These are phyloP conservation scores for Tulasnella sp. DNA, from an alignment of 768 basidiomycete genomes.

Conservation along the genomic window DNA sequence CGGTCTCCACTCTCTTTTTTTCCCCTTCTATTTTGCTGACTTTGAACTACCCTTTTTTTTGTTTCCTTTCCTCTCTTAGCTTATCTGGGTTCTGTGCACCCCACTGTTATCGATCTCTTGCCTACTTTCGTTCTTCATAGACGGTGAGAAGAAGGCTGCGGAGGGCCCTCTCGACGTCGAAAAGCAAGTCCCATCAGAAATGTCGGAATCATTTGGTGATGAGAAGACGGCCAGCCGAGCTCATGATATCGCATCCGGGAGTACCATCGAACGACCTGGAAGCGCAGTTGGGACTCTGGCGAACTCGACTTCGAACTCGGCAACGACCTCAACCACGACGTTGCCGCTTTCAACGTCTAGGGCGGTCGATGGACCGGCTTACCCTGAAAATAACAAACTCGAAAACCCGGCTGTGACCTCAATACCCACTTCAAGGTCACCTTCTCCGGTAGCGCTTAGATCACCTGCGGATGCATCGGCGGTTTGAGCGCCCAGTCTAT, in stretches of 20 bases:
- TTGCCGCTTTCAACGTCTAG: constrained; percentile 6
- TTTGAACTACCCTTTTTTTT: neutral
- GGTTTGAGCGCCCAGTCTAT: constrained; percentile 3
- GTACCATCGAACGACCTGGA: neutral
- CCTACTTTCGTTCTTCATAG: constrained; percentile 13
- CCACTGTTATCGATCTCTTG: constrained; percentile 32
- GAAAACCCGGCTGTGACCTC: neutral
- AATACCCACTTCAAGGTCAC: neutral
- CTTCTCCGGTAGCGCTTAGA: neutral
- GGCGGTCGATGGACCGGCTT: neutral
- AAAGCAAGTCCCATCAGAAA: neutral
- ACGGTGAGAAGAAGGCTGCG: neutral
- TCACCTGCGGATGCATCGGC: neutral
- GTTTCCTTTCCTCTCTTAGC: neutral
- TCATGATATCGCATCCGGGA: neutral
- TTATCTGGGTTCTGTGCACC: constrained; percentile 61
- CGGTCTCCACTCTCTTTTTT: neutral
- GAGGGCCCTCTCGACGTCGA: neutral
- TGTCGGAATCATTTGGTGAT: neutral
- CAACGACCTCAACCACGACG: constrained; percentile 3
- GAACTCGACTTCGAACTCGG: constrained; percentile 2
- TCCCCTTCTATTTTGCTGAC: constrained; percentile 38
- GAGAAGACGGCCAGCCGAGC: neutral
- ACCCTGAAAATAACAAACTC: neutral
- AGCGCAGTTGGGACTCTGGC: neutral